Percentiles rank a stretch among this genome's conserved stretches.
phyloP scores from a whole-genome alignment of 139 green algal genomes.

The Micractinium conductrix region DNA sequence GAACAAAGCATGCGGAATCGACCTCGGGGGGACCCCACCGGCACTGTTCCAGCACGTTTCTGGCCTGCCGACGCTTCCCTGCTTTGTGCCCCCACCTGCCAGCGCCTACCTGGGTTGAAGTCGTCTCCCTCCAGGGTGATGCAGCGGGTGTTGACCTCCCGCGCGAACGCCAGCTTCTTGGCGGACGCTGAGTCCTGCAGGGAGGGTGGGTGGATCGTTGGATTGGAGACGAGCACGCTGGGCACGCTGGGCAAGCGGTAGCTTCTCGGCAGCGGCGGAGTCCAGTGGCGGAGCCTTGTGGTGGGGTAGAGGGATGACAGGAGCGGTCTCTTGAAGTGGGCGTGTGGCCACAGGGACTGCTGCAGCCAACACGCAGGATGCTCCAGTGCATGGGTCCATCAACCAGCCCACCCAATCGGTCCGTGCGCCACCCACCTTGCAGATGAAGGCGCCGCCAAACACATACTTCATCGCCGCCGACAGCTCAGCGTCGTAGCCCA shows the following conservation, averaged over 20 bases:
- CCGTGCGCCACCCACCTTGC: slow-evolving; percentile 67
- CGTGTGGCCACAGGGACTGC: neutral
- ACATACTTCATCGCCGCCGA: slow-evolving; percentile 92
- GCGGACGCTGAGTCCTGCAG: slow-evolving; percentile 85
- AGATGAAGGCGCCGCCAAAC: slow-evolving; percentile 95
- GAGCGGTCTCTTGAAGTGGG: neutral
- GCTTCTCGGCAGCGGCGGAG: too few relatives aligned
- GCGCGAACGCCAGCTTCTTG: slow-evolving; percentile 91
- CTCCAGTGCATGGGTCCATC: too few relatives aligned
- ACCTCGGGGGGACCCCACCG: too few relatives aligned
- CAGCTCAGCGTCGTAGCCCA: slow-evolving; percentile 75
- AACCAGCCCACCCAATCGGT: too few relatives aligned
- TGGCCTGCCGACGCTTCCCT: too few relatives aligned
- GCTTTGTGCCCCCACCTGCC: too few relatives aligned
- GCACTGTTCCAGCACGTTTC: too few relatives aligned
- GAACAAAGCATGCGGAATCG: too few relatives aligned
- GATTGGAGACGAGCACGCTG: too few relatives aligned
- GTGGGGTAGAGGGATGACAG: neutral
- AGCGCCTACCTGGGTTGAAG: slow-evolving; percentile 98
- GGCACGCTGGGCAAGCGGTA: too few relatives aligned
- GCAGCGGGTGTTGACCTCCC: slow-evolving; percentile 86
- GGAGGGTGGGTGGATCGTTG: too few relatives aligned
- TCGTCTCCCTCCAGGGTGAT: slow-evolving; percentile 97
- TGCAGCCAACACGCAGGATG: neutral
- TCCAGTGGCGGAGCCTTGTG: neutral